Conservation (phyloP, 495 filamentous ascomycete species). For the Podospora sp. region DNA sequence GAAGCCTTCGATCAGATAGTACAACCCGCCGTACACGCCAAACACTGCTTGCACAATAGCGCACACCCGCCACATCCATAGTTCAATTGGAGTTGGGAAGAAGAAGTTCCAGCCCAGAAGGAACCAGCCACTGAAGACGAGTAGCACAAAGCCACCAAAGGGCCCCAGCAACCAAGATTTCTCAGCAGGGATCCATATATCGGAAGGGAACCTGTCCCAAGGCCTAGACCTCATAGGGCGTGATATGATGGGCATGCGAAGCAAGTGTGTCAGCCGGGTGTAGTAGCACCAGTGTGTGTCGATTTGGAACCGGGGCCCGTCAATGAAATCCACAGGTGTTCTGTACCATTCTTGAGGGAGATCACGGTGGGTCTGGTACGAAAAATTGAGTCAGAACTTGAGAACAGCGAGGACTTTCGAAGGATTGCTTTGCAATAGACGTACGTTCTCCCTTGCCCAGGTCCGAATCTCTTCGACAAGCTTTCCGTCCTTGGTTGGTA, state of each 20-base stretch:
- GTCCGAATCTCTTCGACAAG: slow-evolving; percentile 16
- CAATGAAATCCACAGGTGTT: slow-evolving; percentile 24
- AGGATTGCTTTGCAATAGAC: too few species aligned
- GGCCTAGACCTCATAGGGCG: slow-evolving; percentile 7
- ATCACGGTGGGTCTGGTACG: slow-evolving; percentile 17
- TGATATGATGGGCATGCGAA: not conserved
- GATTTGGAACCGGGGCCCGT: slow-evolving; percentile 4
- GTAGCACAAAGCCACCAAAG: not conserved
- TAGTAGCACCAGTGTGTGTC: slow-evolving; percentile 23
- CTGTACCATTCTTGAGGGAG: slow-evolving; percentile 23
- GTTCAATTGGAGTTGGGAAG: slow-evolving; percentile 24
- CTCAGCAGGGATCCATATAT: slow-evolving; percentile 8
- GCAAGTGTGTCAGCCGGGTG: slow-evolving; percentile 6
- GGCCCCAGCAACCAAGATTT: not conserved
- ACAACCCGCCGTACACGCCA: not conserved
- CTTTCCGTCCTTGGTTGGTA: slow-evolving; percentile 10
- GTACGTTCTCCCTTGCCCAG: slow-evolving; percentile 14
- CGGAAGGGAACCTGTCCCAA: slow-evolving; percentile 22
- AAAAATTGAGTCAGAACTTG: not conserved
- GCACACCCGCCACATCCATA: slow-evolving; percentile 14
- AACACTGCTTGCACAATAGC: slow-evolving; percentile 10
- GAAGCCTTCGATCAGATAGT: slow-evolving; percentile 10
- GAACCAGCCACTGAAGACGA: slow-evolving; percentile 17
- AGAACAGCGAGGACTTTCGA: not conserved
- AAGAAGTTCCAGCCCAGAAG: slow-evolving; percentile 27